Conservation (phyloP, 2,329 filamentous ascomycete genomes). For the Arachnopeziza araneosa region DNA sequence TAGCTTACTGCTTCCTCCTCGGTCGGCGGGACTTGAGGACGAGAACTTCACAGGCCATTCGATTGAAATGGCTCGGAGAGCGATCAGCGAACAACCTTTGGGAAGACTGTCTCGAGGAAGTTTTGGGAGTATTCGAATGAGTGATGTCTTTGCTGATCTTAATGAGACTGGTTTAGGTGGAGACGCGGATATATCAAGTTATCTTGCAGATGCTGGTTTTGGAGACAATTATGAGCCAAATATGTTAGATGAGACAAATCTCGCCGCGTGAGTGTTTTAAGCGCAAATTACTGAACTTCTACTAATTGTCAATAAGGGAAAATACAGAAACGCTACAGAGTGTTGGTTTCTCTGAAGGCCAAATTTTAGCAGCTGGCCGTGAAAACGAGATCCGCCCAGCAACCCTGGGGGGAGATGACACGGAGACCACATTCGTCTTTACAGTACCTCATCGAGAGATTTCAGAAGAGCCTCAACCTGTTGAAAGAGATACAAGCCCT, state of each 20-base stretch:
- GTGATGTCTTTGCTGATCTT: conserved; percentile 42
- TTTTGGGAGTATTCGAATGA: conserved; percentile 47
- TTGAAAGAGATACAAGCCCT: background rate
- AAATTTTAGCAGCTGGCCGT: conserved; percentile 12
- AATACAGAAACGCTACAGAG: conserved; percentile 20
- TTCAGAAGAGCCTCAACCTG: background rate
- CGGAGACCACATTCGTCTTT: conserved; percentile 29
- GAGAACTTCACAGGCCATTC: conserved; percentile 54
- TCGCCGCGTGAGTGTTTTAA: conserved; percentile 15
- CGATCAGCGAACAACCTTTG: conserved; percentile 40
- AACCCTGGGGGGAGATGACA: conserved; percentile 27
- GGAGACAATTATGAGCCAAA: conserved; percentile 18
- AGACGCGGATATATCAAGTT: conserved; percentile 26
- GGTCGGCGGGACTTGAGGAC: conserved; percentile 48
- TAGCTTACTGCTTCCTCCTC: conserved; percentile 46
- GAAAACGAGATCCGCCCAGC: conserved; percentile 27
- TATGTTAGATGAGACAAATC: conserved; percentile 10
- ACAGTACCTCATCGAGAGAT: conserved; percentile 26
- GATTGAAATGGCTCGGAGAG: conserved; percentile 53
- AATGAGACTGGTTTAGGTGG: conserved; percentile 20
- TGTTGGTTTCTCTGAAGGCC: conserved; percentile 10
- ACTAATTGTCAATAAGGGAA: conserved; percentile 16
- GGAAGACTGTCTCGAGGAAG: conserved; percentile 41
- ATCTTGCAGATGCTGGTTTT: conserved; percentile 19
- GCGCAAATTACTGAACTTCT: background rate